Evolutionary conservation across 371 early-diverging fungal genomes (phyloP).

Genomic region (Blakeslea trispora): DNA sequence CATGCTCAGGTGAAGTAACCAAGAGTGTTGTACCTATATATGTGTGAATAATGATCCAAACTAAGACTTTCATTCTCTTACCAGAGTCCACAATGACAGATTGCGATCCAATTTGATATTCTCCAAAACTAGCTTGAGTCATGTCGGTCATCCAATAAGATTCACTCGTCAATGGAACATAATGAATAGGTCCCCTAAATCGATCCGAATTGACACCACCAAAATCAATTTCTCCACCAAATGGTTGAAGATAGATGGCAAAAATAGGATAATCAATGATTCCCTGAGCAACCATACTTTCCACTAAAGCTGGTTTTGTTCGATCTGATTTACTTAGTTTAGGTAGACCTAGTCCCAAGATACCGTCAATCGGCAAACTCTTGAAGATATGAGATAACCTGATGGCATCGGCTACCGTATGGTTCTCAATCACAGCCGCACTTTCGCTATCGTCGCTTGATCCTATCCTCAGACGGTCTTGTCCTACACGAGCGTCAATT

Average conservation of each 20-base stretch:
- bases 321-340: conserved; percentile 50
- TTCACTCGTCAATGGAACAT: conserved; percentile 66
- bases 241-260: conserved; percentile 58
- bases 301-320: conserved; percentile 57
- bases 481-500: conserved; percentile 47
- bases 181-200: conserved; percentile 55
- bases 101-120: conserved; percentile 25
- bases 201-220: conserved; percentile 62
- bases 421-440: conserved; percentile 40
- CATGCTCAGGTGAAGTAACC: conserved; percentile 64
- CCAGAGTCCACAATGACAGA: conserved; percentile 58
- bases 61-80: too few relatives aligned
- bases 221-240: conserved; percentile 63
- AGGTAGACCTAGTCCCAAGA: conserved; percentile 69
- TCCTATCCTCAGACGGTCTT: conserved; percentile 55
- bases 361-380: conserved; percentile 64
- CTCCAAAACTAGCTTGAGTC: conserved; percentile 50
- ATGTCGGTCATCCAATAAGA: conserved; percentile 77
- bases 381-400: conserved; percentile 59
- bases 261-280: conserved; percentile 66
- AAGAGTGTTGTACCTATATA: conserved; percentile 70
- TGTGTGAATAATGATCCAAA: too few relatives aligned
- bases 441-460: conserved; percentile 32
- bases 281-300: conserved; percentile 64
- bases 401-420: conserved; percentile 58